Base-by-base conservation (phyloP, 306 rosid species). In the Cucurbita moschata region DNA sequence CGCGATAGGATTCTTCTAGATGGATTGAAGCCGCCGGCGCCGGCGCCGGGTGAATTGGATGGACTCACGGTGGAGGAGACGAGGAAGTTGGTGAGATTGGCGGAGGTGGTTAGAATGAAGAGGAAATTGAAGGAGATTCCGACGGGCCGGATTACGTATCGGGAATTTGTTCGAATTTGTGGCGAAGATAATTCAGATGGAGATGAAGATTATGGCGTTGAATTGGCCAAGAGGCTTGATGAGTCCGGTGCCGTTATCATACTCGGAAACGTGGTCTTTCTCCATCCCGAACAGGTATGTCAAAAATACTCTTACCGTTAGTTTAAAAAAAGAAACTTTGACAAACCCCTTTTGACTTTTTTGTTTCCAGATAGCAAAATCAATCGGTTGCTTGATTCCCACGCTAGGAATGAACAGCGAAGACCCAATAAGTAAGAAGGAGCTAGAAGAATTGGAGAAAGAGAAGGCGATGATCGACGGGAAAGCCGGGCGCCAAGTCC, bases 271-370 rank as follows among this genome's bases (percentile, higher is more conserved):
- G 15, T 63, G 15, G 98, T 90, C 4, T 76, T 88, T 75, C 85
- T 92, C 78, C 78, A 80, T 40, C 98, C 96, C 0, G 96, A 92
- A 37, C 91, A 90, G 98, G 98, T 92, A 8, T 14, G 12, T 47
- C 5, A 30, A 30, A 30, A 30, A 30, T 30, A 30, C 35, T 30
- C 4, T 30, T 30, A 30, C 35, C 1, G 4, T 30, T 30, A 30
- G 35, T 30, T 30, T 2, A 30, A 30, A 30, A 30, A 30, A 30
- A 30, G 35, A 30, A 30, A 30, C 35, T 30, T 30, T 30, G 35
- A 30, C 35, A 30, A 30, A 30, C n/a, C 3, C 3, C 9, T 52
- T 61, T 61, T 12, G 8, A 59, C 40, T 59, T 60, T 4, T 53
- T 12, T 87, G 35, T 30, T 30, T 30, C 35, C 35, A 87, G 92